Conservation (phyloP, 192 early-diverging fungal genomes). For the Rhizoclosmatium globosum region DNA sequence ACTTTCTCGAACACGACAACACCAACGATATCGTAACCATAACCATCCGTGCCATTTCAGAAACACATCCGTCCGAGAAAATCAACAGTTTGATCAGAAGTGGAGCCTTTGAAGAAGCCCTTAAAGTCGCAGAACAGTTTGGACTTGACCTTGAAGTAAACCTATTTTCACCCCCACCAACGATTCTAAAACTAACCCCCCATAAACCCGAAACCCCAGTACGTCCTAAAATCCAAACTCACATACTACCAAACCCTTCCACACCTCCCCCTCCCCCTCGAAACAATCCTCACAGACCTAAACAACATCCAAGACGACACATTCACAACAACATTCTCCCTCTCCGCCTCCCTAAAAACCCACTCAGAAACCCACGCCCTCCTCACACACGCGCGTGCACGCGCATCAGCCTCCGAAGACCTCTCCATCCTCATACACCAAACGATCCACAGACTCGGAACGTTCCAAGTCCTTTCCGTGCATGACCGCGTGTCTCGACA, state of each 20-base stretch:
- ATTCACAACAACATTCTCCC: conserved; percentile 39
- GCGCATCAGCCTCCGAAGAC: background rate
- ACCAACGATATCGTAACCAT: background rate
- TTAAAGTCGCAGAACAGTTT: conserved; percentile 38
- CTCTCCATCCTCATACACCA: conserved; percentile 26
- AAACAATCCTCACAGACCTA: background rate
- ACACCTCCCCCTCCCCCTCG: background rate
- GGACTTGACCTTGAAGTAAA: conserved; percentile 40
- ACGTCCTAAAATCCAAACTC: conserved; percentile 39
- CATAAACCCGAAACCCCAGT: background rate
- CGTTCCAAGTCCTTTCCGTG: conserved; percentile 39
- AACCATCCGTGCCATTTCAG: conserved; percentile 31
- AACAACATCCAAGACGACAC: conserved; percentile 32
- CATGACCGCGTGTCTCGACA: background rate
- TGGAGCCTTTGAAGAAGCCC: conserved; percentile 47
- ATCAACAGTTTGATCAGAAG: conserved; percentile 38
- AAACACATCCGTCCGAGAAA: conserved; percentile 40
- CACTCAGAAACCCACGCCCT: conserved; percentile 30
- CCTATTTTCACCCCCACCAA: background rate
- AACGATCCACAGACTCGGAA: conserved; percentile 45
- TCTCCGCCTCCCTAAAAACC: conserved; percentile 10
- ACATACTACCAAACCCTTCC: conserved; percentile 21
- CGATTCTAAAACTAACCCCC: too few species aligned
- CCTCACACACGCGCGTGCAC: conserved; percentile 34
- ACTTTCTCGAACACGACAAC: conserved; percentile 6